A percentile compares a stretch with the other conserved stretches of the same genome.
Evolutionary conservation across 495 filamentous ascomycete species (phyloP).

Genomic region (Penicillium paxilli): DNA sequence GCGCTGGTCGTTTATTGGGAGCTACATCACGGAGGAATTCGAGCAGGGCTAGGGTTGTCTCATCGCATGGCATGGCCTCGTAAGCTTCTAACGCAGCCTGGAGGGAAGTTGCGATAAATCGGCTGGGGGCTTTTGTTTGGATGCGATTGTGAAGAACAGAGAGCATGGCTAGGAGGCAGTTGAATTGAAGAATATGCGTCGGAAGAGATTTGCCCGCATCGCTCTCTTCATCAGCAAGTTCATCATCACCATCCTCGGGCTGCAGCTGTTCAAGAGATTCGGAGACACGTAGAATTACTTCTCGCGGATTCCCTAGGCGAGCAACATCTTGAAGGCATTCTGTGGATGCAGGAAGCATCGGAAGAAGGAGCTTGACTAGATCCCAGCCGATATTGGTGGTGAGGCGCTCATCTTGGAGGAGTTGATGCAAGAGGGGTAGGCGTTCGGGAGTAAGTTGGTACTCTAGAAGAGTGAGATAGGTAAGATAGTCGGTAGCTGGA

Average conservation of each 20-base stretch:
- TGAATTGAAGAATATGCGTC: conserved; percentile 58
- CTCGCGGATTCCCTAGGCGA: conserved; percentile 83
- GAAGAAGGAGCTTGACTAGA: conserved; percentile 80
- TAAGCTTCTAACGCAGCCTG: conserved; percentile 74
- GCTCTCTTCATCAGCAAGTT: conserved; percentile 35
- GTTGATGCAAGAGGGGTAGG: conserved; percentile 71
- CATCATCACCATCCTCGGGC: conserved; percentile 52
- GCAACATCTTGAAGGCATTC: conserved; percentile 78
- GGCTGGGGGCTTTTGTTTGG: conserved; percentile 85
- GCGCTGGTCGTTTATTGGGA: conserved; percentile 68
- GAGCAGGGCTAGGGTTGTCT: conserved; percentile 71
- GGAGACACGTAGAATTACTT: conserved; percentile 87
- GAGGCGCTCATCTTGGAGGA: conserved; percentile 80
- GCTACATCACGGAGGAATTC: conserved; percentile 75
- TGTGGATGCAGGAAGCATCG: conserved; percentile 68
- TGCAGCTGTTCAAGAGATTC: conserved; percentile 66
- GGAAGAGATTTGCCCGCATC: conserved; percentile 19
- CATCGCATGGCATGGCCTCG: conserved; percentile 52
- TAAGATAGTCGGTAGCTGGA: conserved; percentile 77
- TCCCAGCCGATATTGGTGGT: conserved; percentile 97
- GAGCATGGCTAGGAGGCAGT: conserved; percentile 75
- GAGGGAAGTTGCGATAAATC: conserved; percentile 88
- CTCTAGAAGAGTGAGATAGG: conserved; percentile 86
- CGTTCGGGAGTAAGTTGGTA: conserved; percentile 77
- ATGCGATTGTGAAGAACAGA: conserved; percentile 84